Conservation (phyloP, 2,329 filamentous ascomycete genomes). For the Diplodia scrobiculata region DNA sequence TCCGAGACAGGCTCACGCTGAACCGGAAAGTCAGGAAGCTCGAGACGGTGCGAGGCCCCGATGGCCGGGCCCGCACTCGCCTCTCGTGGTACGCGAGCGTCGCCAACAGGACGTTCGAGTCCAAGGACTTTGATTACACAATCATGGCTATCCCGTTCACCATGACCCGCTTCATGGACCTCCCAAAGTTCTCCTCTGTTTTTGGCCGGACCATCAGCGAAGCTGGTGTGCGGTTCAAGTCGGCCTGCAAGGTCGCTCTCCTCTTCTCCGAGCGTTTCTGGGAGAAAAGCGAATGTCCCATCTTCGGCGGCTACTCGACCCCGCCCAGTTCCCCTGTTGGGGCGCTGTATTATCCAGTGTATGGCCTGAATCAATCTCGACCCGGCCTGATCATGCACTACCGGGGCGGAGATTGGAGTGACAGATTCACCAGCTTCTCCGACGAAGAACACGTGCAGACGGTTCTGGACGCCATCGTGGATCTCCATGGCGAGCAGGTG, state of each 20-base stretch:
- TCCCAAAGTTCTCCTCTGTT: conserved; percentile 3
- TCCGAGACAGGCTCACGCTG: neutral
- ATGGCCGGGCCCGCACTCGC: neutral
- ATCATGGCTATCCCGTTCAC: conserved; percentile 14
- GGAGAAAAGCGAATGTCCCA: neutral
- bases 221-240: conserved; percentile 17
- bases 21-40: conserved; percentile 16
- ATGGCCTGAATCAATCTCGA: neutral
- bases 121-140: conserved; percentile 12
- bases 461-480: conserved; percentile 1
- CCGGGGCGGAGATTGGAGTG: conserved; percentile 13
- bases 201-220: conserved; percentile 9
- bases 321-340: conserved; percentile 3
- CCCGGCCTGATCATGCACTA: conserved; percentile 21
- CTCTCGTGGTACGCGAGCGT: conserved; percentile 11
- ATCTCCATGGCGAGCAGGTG: neutral
- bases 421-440: conserved; percentile 17
- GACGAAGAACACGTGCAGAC: conserved; percentile 21
- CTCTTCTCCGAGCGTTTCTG: conserved; percentile 13
- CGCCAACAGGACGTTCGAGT: neutral
- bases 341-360: conserved; percentile 10
- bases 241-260: conserved; percentile 13
- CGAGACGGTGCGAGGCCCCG: neutral
- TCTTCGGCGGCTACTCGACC: conserved; percentile 11
- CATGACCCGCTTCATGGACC: conserved; percentile 23